Evolutionary conservation across 805 yeast species (phyloP).

Genomic region (Sugiyamaella chiloensis): DNA sequence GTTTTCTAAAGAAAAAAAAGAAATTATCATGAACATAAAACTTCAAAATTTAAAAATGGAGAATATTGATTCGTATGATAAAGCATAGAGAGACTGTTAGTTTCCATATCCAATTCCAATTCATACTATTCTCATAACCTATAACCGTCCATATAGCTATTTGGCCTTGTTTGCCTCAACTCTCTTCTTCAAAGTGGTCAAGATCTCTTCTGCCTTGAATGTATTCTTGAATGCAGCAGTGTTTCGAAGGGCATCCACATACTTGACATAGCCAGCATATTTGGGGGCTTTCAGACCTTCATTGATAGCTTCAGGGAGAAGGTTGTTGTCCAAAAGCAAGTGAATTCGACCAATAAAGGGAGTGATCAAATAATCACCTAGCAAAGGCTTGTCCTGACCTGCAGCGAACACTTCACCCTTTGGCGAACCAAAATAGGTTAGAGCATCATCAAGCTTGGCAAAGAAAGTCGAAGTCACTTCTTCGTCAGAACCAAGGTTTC

Average conservation of each 20-base stretch:
- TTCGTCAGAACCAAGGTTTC: conserved; percentile 1
- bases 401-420: conserved; percentile 14
- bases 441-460: conserved; percentile 20
- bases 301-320: conserved; percentile 13
- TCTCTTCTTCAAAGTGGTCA: background rate
- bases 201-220: conserved; percentile 15
- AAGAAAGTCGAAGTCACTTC: conserved; percentile 13
- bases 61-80: no score
- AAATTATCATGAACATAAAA: no score
- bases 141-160: no score
- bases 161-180: background rate
- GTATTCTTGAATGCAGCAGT: conserved; percentile 24
- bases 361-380: conserved; percentile 26
- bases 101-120: no score
- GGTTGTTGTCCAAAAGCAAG: conserved; percentile 9
- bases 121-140: no score
- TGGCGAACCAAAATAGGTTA: conserved; percentile 20
- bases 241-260: conserved; percentile 19
- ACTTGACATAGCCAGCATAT: conserved; percentile 21
- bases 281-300: conserved; percentile 13
- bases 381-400: conserved; percentile 20
- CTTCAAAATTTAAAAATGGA: no score
- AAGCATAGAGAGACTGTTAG: no score
- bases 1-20: no score
- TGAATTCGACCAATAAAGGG: conserved; percentile 24